Evolutionary conservation across 176 grass and related monocot genomes (phyloP).

Genomic region (Ampelocalamus luodianensis): DNA sequence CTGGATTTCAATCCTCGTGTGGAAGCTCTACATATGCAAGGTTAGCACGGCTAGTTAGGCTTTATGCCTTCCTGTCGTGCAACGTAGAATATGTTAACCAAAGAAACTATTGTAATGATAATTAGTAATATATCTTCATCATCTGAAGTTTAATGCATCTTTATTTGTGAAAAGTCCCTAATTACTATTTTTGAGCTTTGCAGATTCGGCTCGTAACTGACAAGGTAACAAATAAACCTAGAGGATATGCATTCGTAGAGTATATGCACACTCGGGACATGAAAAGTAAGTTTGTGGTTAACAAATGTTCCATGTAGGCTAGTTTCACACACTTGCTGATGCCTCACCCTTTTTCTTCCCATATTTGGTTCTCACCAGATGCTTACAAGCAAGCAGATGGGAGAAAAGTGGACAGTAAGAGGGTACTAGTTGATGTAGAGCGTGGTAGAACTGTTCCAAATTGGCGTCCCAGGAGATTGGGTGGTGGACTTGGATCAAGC

Average conservation of each 20-base stretch:
- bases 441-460: conserved; percentile 93
- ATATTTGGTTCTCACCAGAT: conserved; percentile 49
- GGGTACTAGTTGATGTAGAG: conserved; percentile 89
- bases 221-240: conserved; percentile 72
- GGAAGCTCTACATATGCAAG: conserved; percentile 68
- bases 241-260: conserved; percentile 81
- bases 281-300: conserved; percentile 61
- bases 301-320: background rate
- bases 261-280: conserved; percentile 79
- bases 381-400: conserved; percentile 86
- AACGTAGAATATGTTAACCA: conserved; percentile 50
- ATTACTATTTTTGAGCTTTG: conserved; percentile 46
- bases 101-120: conserved; percentile 33
- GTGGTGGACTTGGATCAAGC: conserved; percentile 95
- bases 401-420: conserved; percentile 70
- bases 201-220: conserved; percentile 67
- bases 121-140: background rate
- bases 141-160: background rate
- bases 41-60: conserved; percentile 84
- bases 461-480: conserved; percentile 90
- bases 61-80: conserved; percentile 82
- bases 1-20: conserved; percentile 56
- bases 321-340: background rate
- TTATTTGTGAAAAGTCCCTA: conserved; percentile 27
- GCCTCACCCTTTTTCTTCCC: background rate